Evolutionary conservation across 768 basidiomycete genomes (phyloP).

Genomic region (Lentinula raphanica): DNA sequence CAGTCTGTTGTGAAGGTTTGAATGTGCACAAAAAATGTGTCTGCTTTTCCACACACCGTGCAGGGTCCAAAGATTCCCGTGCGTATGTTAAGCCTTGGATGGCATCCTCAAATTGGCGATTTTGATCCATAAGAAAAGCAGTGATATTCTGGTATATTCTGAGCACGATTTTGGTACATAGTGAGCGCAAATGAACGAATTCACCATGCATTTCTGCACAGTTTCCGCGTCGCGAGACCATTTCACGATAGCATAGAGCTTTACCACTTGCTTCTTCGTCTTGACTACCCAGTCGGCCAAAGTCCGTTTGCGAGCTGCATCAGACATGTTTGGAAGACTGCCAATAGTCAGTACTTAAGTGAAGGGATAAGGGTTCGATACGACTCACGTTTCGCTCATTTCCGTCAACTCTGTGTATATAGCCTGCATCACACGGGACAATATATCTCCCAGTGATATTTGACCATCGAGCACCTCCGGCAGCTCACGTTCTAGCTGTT

Average conservation of each 20-base stretch:
- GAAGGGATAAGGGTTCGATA: neutral
- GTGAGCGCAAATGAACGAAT: conserved; percentile 2
- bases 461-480: conserved; percentile 72
- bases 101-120: conserved; percentile 73
- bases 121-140: conserved; percentile 81
- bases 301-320: conserved; percentile 70
- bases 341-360: conserved; percentile 4
- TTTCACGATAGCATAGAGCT: conserved; percentile 79
- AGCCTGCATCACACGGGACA: conserved; percentile 72
- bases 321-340: conserved; percentile 80
- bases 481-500: conserved; percentile 68
- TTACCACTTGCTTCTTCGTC: conserved; percentile 85
- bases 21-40: neutral
- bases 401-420: conserved; percentile 82
- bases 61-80: conserved; percentile 66
- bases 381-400: conserved; percentile 79
- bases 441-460: conserved; percentile 63
- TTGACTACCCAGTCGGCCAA: conserved; percentile 89
- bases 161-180: conserved; percentile 5
- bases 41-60: conserved; percentile 49
- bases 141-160: conserved; percentile 64
- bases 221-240: conserved; percentile 84
- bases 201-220: conserved; percentile 83
- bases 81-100: conserved; percentile 58
- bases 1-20: conserved; percentile 42